Evolutionary conservation across 2,329 filamentous ascomycete genomes (phyloP).

Genomic region (Trichoderma brevicompactum): DNA sequence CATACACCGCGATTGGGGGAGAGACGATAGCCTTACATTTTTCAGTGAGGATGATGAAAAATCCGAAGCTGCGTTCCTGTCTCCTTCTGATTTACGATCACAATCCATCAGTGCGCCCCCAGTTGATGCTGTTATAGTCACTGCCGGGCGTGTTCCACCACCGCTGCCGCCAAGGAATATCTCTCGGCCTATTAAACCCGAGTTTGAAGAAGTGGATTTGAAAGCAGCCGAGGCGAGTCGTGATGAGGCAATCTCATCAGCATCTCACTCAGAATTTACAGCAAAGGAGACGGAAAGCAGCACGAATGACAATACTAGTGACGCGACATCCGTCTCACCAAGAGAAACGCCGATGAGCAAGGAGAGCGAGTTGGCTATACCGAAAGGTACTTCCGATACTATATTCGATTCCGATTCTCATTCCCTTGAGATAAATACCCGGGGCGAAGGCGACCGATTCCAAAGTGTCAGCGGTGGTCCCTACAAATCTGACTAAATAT

Average conservation of each 20-base stretch:
- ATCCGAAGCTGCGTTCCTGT: conserved; percentile 6
- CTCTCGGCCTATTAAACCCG: neutral
- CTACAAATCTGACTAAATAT: neutral
- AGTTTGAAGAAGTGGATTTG: conserved; percentile 22
- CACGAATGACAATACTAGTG: neutral
- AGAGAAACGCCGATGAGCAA: neutral
- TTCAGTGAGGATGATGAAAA: conserved; percentile 22
- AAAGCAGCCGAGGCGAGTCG: neutral
- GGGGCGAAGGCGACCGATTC: neutral
- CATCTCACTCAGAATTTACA: neutral
- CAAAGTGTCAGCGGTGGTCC: neutral
- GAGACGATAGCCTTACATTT: conserved; percentile 18
- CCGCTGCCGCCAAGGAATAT: conserved; percentile 21
- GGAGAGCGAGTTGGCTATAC: neutral
- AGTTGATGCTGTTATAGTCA: neutral
- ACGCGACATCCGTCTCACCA: conserved; percentile 1
- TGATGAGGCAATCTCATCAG: neutral
- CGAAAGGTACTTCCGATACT: neutral
- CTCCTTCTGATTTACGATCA: neutral
- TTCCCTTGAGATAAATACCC: neutral
- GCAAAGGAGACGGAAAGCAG: conserved; percentile 6
- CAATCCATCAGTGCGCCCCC: conserved; percentile 13
- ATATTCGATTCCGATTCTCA: conserved; percentile 22
- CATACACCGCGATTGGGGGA: conserved; percentile 17
- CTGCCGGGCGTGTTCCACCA: conserved; percentile 1